Evolutionary conservation across 2,329 filamentous ascomycete genomes (phyloP).

Genomic region (Fusarium burgessii): DNA sequence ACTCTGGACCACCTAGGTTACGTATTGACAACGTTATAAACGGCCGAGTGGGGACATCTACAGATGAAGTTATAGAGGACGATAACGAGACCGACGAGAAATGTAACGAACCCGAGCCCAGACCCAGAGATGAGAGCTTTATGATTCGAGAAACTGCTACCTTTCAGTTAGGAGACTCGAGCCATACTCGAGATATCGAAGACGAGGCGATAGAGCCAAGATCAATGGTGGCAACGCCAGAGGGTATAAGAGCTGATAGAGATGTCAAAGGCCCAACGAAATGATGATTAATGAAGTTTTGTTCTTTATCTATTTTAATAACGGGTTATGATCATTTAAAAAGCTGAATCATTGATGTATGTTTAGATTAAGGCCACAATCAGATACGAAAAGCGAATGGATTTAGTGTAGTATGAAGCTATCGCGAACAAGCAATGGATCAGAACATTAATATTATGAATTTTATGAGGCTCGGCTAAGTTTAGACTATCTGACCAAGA

Average conservation of each 20-base stretch:
- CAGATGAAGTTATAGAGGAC: slow-evolving; percentile 39
- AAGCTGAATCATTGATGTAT: not conserved
- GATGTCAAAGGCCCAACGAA: slow-evolving; percentile 9
- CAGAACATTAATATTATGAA: not conserved
- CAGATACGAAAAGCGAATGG: not conserved
- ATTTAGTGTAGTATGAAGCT: not conserved
- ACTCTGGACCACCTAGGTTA: slow-evolving; percentile 54
- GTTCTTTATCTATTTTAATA: slow-evolving; percentile 28
- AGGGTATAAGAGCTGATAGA: not conserved
- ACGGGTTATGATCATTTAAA: slow-evolving; percentile 14
- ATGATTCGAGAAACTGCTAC: slow-evolving; percentile 22
- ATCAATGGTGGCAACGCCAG: slow-evolving; percentile 5
- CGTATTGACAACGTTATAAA: slow-evolving; percentile 57
- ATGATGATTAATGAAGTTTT: slow-evolving; percentile 34
- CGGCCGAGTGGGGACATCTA: slow-evolving; percentile 45
- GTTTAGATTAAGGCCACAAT: not conserved
- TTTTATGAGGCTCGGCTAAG: not conserved
- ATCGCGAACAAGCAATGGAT: not conserved
- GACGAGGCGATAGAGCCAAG: slow-evolving; percentile 3
- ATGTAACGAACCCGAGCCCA: slow-evolving; percentile 15
- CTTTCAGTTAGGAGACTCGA: slow-evolving; percentile 2
- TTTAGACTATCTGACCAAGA: not conserved
- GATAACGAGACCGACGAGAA: slow-evolving; percentile 40
- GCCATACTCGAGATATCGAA: not conserved
- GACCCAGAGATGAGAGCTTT: slow-evolving; percentile 10